Evolutionary conservation across 208 protist species (phyloP).

Genomic region (Acanthamoeba royreba): DNA sequence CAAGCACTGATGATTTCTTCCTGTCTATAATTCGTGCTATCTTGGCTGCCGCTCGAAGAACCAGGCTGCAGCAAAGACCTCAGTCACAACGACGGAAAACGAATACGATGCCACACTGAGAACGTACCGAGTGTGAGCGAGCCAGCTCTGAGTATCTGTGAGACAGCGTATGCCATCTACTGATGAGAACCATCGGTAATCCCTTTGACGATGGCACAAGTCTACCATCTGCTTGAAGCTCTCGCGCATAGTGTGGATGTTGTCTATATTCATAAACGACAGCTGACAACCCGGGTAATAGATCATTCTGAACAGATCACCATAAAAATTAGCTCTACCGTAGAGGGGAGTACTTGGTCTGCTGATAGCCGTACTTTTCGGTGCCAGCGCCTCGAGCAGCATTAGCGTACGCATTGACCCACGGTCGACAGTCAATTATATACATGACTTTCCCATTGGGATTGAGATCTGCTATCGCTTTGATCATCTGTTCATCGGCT

Average conservation of each 20-base stretch:
- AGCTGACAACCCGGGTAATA: constrained; percentile 48
- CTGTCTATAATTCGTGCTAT: constrained; percentile 59
- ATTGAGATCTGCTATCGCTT: constrained; percentile 42
- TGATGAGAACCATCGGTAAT: constrained; percentile 48
- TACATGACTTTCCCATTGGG: constrained; percentile 58
- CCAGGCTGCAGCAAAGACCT: not conserved
- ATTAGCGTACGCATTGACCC: constrained; percentile 80
- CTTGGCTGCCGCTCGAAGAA: constrained; percentile 41
- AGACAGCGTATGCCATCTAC: constrained; percentile 40
- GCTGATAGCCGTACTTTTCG: not conserved
- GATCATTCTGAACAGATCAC: constrained; percentile 32
- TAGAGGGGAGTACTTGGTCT: not conserved
- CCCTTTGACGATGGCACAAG: constrained; percentile 3
- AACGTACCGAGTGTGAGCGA: constrained; percentile 24
- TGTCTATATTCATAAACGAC: constrained; percentile 74
- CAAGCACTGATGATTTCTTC: constrained; percentile 40
- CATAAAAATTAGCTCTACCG: not conserved
- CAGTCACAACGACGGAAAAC: not conserved
- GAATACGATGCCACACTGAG: not conserved
- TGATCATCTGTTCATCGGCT: constrained; percentile 47
- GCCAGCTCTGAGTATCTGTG: constrained; percentile 18
- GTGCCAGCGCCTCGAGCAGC: constrained; percentile 80
- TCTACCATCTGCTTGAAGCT: constrained; percentile 67
- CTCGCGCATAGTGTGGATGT: constrained; percentile 80
- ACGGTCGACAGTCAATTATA: constrained; percentile 84